Conservation (phyloP, 495 filamentous ascomycete genomes). For the Talaromyces wortmannii region DNA sequence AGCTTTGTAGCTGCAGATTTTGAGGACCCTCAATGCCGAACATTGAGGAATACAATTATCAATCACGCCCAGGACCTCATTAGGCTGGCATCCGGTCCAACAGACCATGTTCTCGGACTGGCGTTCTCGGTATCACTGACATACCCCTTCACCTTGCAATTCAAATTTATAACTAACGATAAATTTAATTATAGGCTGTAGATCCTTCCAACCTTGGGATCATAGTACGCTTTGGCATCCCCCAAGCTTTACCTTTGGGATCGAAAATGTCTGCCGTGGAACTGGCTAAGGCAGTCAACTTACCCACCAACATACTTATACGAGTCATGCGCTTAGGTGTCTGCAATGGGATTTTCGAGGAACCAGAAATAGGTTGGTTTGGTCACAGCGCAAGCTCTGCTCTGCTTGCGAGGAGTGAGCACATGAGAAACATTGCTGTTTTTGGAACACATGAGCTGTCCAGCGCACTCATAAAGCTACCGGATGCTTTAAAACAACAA, state of each 20-base stretch:
- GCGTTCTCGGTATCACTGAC: background rate
- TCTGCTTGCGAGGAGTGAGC: slow-evolving; percentile 6
- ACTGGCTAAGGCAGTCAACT: slow-evolving; percentile 11
- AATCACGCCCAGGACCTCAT: background rate
- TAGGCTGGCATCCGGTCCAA: background rate
- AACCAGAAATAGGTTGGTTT: slow-evolving; percentile 17
- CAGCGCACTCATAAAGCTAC: slow-evolving; percentile 12
- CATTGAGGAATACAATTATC: background rate
- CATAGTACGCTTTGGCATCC: slow-evolving; percentile 13
- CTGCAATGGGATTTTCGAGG: slow-evolving; percentile 23
- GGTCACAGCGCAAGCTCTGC: slow-evolving; percentile 25
- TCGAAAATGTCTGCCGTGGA: slow-evolving; percentile 15
- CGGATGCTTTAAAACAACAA: slow-evolving; percentile 14
- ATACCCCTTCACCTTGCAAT: background rate
- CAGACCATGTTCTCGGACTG: background rate
- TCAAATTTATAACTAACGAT: background rate
- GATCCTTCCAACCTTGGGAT: slow-evolving; percentile 7
- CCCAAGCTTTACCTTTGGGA: slow-evolving; percentile 19
- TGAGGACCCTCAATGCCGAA: background rate
- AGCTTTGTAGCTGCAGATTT: background rate
- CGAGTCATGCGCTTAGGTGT: slow-evolving; percentile 26
- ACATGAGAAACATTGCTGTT: slow-evolving; percentile 6
- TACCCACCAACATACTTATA: slow-evolving; percentile 16
- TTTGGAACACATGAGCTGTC: slow-evolving; percentile 12
- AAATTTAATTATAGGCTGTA: slow-evolving; percentile 1